Base-by-base conservation (phyloP, 2,329 filamentous ascomycete species). In the Pseudogymnoascus sp. region DNA sequence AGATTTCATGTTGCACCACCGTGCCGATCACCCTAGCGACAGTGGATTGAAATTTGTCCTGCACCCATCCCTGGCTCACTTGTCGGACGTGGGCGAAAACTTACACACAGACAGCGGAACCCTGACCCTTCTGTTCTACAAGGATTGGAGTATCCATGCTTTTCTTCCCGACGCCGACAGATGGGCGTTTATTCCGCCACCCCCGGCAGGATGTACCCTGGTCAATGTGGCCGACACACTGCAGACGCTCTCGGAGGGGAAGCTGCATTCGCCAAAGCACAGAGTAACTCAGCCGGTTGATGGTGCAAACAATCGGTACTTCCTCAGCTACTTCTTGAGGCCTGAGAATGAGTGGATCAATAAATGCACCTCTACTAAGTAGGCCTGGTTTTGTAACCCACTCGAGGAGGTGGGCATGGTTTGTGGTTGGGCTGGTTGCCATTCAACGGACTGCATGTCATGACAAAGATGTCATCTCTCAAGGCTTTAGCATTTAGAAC, bases 251-350 rank as follows among this genome's bases (percentile, higher is more conserved):
- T 72, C 70, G 10, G 67, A 65, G 6, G 67, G 66, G 16, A 66
- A 63, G 19, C 56, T 72, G 21, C 68, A 69, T 38, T 71, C 70
- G 6, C 66, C 67, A 21, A 64, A 66, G 19, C 70, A 72, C 63
- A 65, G 67, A 47, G 68, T 71, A 19, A 70, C 61, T 37, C 70
- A 72, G 62, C 68, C 67, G 19, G 53, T 62, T 31, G 69, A 69
- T 65, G 70, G 70, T 26, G 64, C 62, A 11, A 64, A 66, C 62
- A 63, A 69, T 33, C 63, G 70, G 53, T 69, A 67, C 65, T 71
- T 66, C 63, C 65, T 71, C 26, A 68, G 66, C 19, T 72, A 72
- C 62, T 71, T 67, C 61, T 64, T 72, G 62, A 66, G 70, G 62
- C 70, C 70, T n/a, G 64, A 67, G 40, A 62, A 61, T 19, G 63